These are phyloP conservation scores for Pisolithus orientalis DNA, from an alignment of 768 basidiomycete genomes.

Conservation along the genomic window DNA sequence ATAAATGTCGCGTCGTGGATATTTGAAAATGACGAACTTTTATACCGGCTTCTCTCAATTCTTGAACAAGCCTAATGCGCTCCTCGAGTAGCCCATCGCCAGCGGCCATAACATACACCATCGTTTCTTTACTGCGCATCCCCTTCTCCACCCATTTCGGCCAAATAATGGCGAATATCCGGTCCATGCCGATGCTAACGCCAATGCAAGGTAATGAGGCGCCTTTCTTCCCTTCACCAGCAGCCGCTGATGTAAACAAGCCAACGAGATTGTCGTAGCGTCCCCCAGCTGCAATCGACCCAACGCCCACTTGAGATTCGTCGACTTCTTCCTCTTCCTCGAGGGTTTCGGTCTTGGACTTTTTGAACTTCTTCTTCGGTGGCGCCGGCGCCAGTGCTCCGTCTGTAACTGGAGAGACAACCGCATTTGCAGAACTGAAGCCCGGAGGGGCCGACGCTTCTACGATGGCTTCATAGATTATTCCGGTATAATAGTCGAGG, in stretches of 20 bases:
- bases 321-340: slow-evolving; percentile 82
- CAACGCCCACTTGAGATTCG: slow-evolving; percentile 90
- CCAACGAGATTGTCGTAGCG: slow-evolving; percentile 94
- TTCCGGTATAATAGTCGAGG: slow-evolving; percentile 96
- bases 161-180: slow-evolving; percentile 89
- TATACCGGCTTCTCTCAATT: slow-evolving; percentile 81
- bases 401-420: slow-evolving; percentile 31
- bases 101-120: slow-evolving; percentile 89
- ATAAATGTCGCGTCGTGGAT: background rate
- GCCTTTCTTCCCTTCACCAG: slow-evolving; percentile 66
- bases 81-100: slow-evolving; percentile 87
- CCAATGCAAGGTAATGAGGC: slow-evolving; percentile 81
- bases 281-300: slow-evolving; percentile 98
- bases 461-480: slow-evolving; percentile 95
- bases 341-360: slow-evolving; percentile 34
- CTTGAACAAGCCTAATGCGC: slow-evolving; percentile 71
- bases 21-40: slow-evolving; percentile 48
- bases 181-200: slow-evolving; percentile 86
- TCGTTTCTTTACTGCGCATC: slow-evolving; percentile 82
- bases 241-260: slow-evolving; percentile 79
- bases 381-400: slow-evolving; percentile 21
- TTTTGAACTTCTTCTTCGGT: slow-evolving; percentile 37
- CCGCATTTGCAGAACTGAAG: slow-evolving; percentile 50
- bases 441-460: slow-evolving; percentile 92
- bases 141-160: slow-evolving; percentile 78